Conservation (phyloP, 108 stramenopile species). For the Conticribra weissflogii region DNA sequence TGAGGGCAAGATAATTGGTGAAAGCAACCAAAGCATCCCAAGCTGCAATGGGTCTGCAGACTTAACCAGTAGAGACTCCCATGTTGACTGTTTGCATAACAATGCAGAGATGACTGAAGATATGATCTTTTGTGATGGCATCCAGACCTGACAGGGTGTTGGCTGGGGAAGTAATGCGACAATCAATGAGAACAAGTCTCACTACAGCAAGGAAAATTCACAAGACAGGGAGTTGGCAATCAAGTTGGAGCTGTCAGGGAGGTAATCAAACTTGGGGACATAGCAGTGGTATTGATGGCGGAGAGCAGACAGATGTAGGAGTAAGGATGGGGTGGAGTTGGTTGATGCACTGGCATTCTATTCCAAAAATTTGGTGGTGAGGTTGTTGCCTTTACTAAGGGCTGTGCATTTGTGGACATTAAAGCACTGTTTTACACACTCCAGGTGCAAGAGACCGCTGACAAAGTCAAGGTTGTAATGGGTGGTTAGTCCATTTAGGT, state of each 20-base stretch:
- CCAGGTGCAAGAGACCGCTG: conserved; percentile 12
- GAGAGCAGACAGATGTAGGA: conserved; percentile 53
- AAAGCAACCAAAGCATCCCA: not conserved
- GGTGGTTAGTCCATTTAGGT: conserved; percentile 6
- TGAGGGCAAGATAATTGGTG: conserved; percentile 23
- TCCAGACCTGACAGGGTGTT: conserved; percentile 4
- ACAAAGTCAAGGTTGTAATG: conserved; percentile 20
- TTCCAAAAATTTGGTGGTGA: conserved; percentile 32
- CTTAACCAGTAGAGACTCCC: conserved; percentile 2
- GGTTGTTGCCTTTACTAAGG: conserved; percentile 32
- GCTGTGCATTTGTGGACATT: conserved; percentile 21
- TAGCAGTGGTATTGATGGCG: conserved; percentile 25
- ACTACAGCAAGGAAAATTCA: not conserved
- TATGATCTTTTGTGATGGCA: not conserved
- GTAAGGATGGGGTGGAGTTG: conserved; percentile 40
- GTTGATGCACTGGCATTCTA: conserved; percentile 28
- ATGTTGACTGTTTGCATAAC: conserved; percentile 7
- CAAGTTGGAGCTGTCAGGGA: conserved; percentile 23
- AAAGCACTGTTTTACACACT: conserved; percentile 9
- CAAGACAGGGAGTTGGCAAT: conserved; percentile 13
- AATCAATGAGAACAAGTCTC: not conserved
- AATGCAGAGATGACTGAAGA: conserved; percentile 6
- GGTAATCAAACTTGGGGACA: conserved; percentile 27
- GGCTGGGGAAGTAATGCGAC: not conserved
- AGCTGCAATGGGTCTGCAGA: not conserved